Conservation (phyloP, 768 basidiomycete species). For the Nidularia pulvinata region DNA sequence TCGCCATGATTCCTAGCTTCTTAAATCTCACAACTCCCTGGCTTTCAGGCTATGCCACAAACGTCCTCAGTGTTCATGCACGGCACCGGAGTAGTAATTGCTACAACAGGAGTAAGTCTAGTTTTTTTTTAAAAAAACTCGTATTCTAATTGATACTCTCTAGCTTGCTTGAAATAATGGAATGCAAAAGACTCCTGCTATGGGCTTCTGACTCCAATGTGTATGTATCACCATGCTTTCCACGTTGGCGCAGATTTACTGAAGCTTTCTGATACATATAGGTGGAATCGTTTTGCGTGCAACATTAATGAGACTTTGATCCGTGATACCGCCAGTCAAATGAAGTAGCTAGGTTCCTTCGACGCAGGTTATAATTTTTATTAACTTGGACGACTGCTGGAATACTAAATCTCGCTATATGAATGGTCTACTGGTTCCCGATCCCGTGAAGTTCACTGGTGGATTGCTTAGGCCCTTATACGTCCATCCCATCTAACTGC, state of each 20-base stretch:
- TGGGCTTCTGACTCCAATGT: constrained; percentile 17
- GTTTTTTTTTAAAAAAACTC: not conserved
- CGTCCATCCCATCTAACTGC: not conserved
- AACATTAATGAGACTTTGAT: constrained; percentile 19
- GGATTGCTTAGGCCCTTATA: not conserved
- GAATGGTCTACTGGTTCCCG: constrained; percentile 12
- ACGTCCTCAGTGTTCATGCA: no score
- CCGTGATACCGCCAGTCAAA: constrained; percentile 13
- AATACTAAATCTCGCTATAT: constrained; percentile 14
- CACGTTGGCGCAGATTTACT: no score
- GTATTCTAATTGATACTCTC: not conserved
- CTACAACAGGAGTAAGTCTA: not conserved
- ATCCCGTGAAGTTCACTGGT: constrained; percentile 19
- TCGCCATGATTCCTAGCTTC: no score
- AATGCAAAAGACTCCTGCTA: constrained; percentile 16
- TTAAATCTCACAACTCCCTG: no score
- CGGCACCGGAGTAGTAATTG: not conserved
- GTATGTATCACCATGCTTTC: not conserved
- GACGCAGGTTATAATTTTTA: constrained; percentile 17
- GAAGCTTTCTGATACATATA: not conserved
- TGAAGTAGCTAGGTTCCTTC: constrained; percentile 17
- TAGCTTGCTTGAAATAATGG: constrained; percentile 15
- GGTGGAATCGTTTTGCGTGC: constrained; percentile 21
- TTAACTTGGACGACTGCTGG: constrained; percentile 23
- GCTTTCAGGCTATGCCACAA: no score